Percentiles rank a stretch among this genome's conserved stretches.
phyloP scores from a whole-genome alignment of 2,329 filamentous ascomycete species.

The Aciculosporium take region DNA sequence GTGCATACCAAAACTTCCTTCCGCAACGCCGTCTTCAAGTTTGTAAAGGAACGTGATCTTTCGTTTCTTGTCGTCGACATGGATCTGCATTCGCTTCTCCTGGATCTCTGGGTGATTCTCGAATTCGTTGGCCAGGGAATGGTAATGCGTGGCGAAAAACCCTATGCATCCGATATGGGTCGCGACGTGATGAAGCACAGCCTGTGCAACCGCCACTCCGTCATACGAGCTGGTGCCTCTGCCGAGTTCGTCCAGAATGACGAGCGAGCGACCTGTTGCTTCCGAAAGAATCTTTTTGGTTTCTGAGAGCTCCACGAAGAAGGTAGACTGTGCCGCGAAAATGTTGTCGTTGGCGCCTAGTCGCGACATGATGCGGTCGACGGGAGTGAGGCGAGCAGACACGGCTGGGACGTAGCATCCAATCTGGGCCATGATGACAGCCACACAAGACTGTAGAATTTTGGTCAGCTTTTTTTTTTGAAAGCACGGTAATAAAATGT shows the following conservation, averaged over 20 bases:
- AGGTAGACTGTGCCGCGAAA: constrained; percentile 92
- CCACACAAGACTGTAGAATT: constrained; percentile 60
- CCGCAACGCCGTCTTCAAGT: constrained; percentile 81
- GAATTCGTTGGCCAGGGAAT: constrained; percentile 85
- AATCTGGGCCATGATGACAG: constrained; percentile 94
- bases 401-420: constrained; percentile 81
- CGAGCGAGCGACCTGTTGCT: constrained; percentile 82
- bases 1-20: constrained; percentile 98
- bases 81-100: constrained; percentile 83
- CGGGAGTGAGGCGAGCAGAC: constrained; percentile 71
- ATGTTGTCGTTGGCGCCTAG: constrained; percentile 98
- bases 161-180: constrained; percentile 86
- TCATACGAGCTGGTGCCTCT: constrained; percentile 93
- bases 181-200: constrained; percentile 90
- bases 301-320: constrained; percentile 94
- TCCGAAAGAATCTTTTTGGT: constrained; percentile 96
- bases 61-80: constrained; percentile 71
- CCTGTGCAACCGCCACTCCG: constrained; percentile 89
- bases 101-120: constrained; percentile 75
- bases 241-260: constrained; percentile 92
- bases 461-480: background rate
- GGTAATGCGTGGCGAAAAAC: constrained; percentile 97
- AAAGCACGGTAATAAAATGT: no score
- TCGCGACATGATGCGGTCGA: constrained; percentile 97
- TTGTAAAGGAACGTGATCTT: constrained; percentile 96